phyloP scores from a whole-genome alignment of 768 basidiomycete species.

The Pisolithus tinctorius region DNA sequence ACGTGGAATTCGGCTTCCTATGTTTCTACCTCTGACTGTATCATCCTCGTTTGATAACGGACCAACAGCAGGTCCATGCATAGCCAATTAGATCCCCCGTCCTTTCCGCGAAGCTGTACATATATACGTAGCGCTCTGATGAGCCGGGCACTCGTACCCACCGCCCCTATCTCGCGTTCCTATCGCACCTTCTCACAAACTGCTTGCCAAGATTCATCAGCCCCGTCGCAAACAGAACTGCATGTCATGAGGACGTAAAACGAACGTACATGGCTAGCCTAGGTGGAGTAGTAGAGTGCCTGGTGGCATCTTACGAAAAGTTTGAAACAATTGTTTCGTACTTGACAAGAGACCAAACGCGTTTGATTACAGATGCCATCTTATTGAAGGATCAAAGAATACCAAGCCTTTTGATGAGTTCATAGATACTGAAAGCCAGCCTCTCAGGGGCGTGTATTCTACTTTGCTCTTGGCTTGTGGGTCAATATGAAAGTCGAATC shows the following conservation, averaged over 20 bases:
- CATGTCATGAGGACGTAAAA: constrained; percentile 76
- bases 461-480: constrained; percentile 45
- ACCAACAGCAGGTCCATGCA: no score
- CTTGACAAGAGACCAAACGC: constrained; percentile 90
- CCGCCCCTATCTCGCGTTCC: no score
- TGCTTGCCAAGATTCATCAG: no score
- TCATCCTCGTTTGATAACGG: no score
- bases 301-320: constrained; percentile 92
- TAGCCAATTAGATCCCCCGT: no score
- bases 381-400: constrained; percentile 93
- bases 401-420: constrained; percentile 84
- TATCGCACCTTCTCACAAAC: no score
- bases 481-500: constrained; percentile 63
- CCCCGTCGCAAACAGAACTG: constrained; percentile 80
- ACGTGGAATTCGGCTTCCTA: no score
- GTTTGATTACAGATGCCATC: constrained; percentile 82
- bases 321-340: constrained; percentile 96
- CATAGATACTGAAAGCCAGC: constrained; percentile 79
- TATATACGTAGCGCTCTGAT: no score
- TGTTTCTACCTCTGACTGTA: no score
- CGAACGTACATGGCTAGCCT: constrained; percentile 77
- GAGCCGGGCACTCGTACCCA: no score
- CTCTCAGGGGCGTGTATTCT: constrained; percentile 55
- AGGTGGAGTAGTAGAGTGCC: constrained; percentile 83
- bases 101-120: no score